A percentile compares a stretch with the other conserved stretches of the same genome.
These are phyloP conservation scores for Elaeis guineensis DNA, from an alignment of 176 grass and related monocot genomes.

Conservation along the genomic window DNA sequence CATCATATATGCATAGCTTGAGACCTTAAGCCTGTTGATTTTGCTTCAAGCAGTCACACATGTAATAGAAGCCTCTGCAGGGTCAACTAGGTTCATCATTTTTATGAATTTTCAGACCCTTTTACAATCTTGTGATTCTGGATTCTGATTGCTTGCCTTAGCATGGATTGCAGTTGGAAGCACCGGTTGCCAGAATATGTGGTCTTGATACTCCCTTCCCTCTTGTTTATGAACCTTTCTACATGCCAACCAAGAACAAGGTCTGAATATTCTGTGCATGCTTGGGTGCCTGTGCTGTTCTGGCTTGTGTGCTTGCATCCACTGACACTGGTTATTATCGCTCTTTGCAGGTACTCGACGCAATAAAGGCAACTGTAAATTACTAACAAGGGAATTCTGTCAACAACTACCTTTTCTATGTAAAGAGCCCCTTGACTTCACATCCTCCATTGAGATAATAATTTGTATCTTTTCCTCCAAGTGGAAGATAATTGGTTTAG, in stretches of 20 bases:
- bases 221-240: constrained; percentile 88
- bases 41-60: too few relatives aligned
- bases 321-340: neutral
- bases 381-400: constrained; percentile 26
- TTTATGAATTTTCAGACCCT: too few relatives aligned
- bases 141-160: neutral
- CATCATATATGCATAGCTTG: too few relatives aligned
- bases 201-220: constrained; percentile 91
- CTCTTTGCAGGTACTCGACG: constrained; percentile 53
- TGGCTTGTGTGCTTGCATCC: neutral
- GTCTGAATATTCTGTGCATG: constrained; percentile 14
- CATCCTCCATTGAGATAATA: too few relatives aligned
- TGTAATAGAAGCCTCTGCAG: too few relatives aligned
- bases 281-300: neutral
- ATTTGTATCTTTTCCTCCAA: too few relatives aligned
- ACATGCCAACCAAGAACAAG: constrained; percentile 93
- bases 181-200: constrained; percentile 68
- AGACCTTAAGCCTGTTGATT: too few relatives aligned
- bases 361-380: constrained; percentile 81
- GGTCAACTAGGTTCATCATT: too few relatives aligned
- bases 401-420: too few relatives aligned
- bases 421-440: too few relatives aligned
- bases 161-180: constrained; percentile 54
- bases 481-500: too few relatives aligned
- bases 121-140: too few relatives aligned